These are phyloP conservation scores for Chimonanthus salicifolius DNA, from an alignment of 164 flowering plant species.

Conservation along the genomic window DNA sequence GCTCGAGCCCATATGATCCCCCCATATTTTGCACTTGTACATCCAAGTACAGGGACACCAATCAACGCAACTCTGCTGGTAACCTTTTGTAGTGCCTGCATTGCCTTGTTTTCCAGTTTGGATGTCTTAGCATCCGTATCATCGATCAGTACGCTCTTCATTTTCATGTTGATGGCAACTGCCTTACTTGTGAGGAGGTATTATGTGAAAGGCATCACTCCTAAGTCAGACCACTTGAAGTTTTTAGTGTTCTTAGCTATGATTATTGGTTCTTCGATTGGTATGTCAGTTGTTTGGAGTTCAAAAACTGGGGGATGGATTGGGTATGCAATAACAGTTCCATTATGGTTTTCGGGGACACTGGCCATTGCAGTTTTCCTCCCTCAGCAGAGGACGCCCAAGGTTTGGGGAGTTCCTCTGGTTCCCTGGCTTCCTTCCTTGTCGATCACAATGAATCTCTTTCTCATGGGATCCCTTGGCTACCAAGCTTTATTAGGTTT, in stretches of 20 bases:
- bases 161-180: constrained; percentile 76
- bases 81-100: constrained; percentile 31
- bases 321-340: constrained; percentile 36
- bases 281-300: constrained; percentile 38
- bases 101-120: constrained; percentile 67
- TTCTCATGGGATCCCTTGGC: constrained; percentile 72
- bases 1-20: constrained; percentile 88
- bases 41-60: constrained; percentile 75
- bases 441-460: constrained; percentile 65
- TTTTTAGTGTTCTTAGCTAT: constrained; percentile 30
- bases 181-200: constrained; percentile 74
- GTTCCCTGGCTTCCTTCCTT: constrained; percentile 87
- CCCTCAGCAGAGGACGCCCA: constrained; percentile 44
- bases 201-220: constrained; percentile 42
- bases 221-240: constrained; percentile 28
- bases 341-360: constrained; percentile 57
- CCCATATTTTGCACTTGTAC: constrained; percentile 71
- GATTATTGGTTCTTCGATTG: constrained; percentile 51
- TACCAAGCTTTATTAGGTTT: constrained; percentile 53
- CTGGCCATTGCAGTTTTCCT: constrained; percentile 40
- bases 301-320: constrained; percentile 40
- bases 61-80: constrained; percentile 57
- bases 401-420: constrained; percentile 73
- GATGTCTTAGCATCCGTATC: constrained; percentile 66
- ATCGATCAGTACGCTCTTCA: constrained; percentile 65